phyloP scores from a whole-genome alignment of 768 basidiomycete genomes.

The Rossbeevera mucosa region DNA sequence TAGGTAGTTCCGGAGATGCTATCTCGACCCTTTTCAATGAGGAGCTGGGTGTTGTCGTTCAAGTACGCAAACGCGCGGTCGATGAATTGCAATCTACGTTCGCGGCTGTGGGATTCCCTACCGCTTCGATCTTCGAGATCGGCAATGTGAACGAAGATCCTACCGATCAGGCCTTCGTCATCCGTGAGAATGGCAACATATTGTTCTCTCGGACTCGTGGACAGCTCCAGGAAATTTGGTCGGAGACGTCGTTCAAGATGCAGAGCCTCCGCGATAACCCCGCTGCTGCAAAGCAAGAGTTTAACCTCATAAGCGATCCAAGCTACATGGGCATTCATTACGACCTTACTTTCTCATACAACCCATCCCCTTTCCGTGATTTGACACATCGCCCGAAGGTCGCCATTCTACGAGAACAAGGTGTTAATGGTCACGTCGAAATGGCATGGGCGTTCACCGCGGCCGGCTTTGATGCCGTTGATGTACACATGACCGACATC shows the following conservation, averaged over 20 bases:
- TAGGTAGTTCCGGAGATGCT: slow-evolving; percentile 48
- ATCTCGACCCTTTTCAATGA: slow-evolving; percentile 87
- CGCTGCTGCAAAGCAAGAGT: slow-evolving; percentile 75
- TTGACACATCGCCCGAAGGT: slow-evolving; percentile 71
- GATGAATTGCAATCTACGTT: slow-evolving; percentile 55
- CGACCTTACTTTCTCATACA: slow-evolving; percentile 56
- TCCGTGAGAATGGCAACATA: slow-evolving; percentile 45
- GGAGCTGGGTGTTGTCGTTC: slow-evolving; percentile 91
- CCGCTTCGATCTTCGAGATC: slow-evolving; percentile 69
- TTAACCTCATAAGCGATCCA: slow-evolving; percentile 61
- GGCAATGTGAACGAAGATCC: slow-evolving; percentile 58
- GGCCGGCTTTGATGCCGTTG: slow-evolving; percentile 92
- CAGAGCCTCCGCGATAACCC: slow-evolving; percentile 86
- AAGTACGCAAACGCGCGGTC: slow-evolving; percentile 64
- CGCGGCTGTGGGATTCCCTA: slow-evolving; percentile 68
- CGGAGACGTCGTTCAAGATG: slow-evolving; percentile 93
- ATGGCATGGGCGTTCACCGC: slow-evolving; percentile 98
- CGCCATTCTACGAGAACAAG: slow-evolving; percentile 95
- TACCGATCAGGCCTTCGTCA: slow-evolving; percentile 56
- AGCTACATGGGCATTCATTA: slow-evolving; percentile 64
- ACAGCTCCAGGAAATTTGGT: slow-evolving; percentile 80
- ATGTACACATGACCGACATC: slow-evolving; percentile 98
- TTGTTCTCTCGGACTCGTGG: slow-evolving; percentile 67
- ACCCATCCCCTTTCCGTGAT: slow-evolving; percentile 32
- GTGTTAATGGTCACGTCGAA: slow-evolving; percentile 96